A percentile compares a stretch with the other conserved stretches of the same genome.
Conservation (phyloP, 768 basidiomycete genomes). For the Suillus hirtellus region DNA sequence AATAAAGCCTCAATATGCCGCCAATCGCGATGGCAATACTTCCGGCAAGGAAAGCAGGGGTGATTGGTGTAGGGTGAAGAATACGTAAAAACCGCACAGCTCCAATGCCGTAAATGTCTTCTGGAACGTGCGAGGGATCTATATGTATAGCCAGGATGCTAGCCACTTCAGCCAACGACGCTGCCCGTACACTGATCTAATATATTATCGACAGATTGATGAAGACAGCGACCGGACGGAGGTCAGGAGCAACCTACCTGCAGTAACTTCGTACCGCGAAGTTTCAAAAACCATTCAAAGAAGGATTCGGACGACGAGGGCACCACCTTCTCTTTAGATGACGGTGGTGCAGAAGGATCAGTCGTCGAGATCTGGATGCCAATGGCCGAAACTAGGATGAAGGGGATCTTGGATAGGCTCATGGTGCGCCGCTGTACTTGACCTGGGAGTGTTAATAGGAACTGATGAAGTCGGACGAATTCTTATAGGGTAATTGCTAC, state of each 20-base stretch:
- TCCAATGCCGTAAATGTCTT: neutral
- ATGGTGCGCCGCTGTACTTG: constrained; percentile 5
- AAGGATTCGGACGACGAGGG: neutral
- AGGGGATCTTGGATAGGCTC: constrained; percentile 21
- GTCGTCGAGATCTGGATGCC: constrained; percentile 26
- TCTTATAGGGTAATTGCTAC: too few relatives aligned
- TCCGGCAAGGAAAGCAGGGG: constrained; percentile 20
- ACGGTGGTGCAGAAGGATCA: constrained; percentile 22
- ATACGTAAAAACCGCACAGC: neutral
- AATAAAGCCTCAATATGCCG: constrained; percentile 23
- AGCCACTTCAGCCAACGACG: neutral
- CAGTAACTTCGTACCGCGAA: too few relatives aligned
- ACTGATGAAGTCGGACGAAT: too few relatives aligned
- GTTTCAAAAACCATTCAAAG: too few relatives aligned
- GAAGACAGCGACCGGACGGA: neutral
- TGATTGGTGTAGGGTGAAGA: constrained; percentile 3
- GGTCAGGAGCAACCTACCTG: too few relatives aligned
- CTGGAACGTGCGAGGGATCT: neutral
- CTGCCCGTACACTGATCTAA: neutral
- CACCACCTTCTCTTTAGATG: constrained; percentile 14
- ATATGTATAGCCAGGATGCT: constrained; percentile 1
- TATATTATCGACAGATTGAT: neutral
- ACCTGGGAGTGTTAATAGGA: too few relatives aligned
- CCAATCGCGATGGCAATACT: constrained; percentile 19
- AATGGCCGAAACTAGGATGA: constrained; percentile 26